Conservation (phyloP, 441 rosid genomes). For the Breynia disticha region DNA sequence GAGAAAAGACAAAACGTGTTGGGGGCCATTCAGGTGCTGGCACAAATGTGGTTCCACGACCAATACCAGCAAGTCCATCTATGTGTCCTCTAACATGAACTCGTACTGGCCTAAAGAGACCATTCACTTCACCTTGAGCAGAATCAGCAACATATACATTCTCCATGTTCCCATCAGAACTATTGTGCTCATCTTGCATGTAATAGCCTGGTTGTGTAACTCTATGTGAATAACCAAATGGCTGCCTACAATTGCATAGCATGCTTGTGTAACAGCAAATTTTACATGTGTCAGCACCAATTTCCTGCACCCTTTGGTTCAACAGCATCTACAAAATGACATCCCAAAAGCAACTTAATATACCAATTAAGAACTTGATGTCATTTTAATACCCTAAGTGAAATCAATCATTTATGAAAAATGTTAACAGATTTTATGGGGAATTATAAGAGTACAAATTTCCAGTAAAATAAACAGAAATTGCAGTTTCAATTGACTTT, state of each 20-base stretch:
- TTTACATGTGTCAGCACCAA: slow-evolving; percentile 85
- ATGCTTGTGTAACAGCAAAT: slow-evolving; percentile 60
- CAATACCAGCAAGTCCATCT: slow-evolving; percentile 97
- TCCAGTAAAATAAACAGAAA: too few relatives aligned
- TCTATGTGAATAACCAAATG: slow-evolving; percentile 59
- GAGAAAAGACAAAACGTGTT: slow-evolving; percentile 85
- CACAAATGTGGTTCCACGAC: slow-evolving; percentile 75
- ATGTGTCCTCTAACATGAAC: slow-evolving; percentile 80
- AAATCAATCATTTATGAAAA: slow-evolving; percentile 1
- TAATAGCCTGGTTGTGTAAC: slow-evolving; percentile 43
- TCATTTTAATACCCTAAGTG: slow-evolving; percentile 6
- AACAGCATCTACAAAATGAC: slow-evolving; percentile 60
- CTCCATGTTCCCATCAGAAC: slow-evolving; percentile 44
- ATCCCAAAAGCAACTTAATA: too few relatives aligned
- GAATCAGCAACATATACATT: slow-evolving; percentile 63
- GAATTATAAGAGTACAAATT: too few relatives aligned
- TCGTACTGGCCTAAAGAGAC: slow-evolving; percentile 72
- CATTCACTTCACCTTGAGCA: slow-evolving; percentile 65
- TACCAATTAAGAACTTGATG: slow-evolving; percentile 15
- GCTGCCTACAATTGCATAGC: slow-evolving; percentile 80
- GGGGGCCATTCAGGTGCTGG: slow-evolving; percentile 82
- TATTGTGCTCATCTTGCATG: slow-evolving; percentile 59
- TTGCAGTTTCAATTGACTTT: too few relatives aligned
- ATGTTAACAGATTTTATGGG: too few relatives aligned
- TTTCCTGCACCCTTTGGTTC: slow-evolving; percentile 82